These are phyloP conservation scores for Taphrina betulina DNA, from an alignment of 1,139 yeast genomes.

Conservation along the genomic window DNA sequence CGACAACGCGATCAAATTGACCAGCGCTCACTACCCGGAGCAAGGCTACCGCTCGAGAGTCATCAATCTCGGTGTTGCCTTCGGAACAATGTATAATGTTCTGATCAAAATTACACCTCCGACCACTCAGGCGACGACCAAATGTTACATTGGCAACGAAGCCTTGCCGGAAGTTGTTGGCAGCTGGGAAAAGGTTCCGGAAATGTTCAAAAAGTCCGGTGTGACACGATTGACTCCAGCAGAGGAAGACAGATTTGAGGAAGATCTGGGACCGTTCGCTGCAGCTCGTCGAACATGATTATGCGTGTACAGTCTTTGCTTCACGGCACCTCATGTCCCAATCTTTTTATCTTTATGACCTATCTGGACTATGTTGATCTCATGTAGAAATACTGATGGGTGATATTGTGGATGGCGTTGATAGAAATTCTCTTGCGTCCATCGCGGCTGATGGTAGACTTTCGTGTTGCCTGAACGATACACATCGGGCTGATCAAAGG, in stretches of 20 bases:
- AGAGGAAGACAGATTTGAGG: conserved; percentile 1
- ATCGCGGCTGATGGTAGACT: too few species aligned
- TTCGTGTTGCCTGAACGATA: too few species aligned
- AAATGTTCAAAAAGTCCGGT: neutral
- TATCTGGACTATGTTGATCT: too few species aligned
- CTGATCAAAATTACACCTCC: conserved; percentile 22
- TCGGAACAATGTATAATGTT: conserved; percentile 17
- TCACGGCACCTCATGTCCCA: too few species aligned
- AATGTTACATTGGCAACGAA: conserved; percentile 17
- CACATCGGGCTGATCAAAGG: too few species aligned
- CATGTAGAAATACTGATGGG: too few species aligned
- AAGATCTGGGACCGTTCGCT: conserved; percentile 8
- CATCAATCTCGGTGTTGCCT: conserved; percentile 28
- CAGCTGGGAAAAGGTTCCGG: conserved; percentile 19
- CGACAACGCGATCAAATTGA: conserved; percentile 2
- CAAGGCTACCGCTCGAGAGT: conserved; percentile 29
- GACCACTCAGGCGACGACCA: conserved; percentile 23
- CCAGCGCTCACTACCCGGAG: conserved; percentile 28
- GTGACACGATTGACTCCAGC: neutral
- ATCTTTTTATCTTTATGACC: too few species aligned
- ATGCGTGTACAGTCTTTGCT: too few species aligned
- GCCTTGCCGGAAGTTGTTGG: conserved; percentile 4
- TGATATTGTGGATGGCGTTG: too few species aligned
- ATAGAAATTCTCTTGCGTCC: too few species aligned
- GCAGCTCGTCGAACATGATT: too few species aligned